phyloP scores from a whole-genome alignment of 192 early-diverging fungal species.

The Funneliformis mosseae region DNA sequence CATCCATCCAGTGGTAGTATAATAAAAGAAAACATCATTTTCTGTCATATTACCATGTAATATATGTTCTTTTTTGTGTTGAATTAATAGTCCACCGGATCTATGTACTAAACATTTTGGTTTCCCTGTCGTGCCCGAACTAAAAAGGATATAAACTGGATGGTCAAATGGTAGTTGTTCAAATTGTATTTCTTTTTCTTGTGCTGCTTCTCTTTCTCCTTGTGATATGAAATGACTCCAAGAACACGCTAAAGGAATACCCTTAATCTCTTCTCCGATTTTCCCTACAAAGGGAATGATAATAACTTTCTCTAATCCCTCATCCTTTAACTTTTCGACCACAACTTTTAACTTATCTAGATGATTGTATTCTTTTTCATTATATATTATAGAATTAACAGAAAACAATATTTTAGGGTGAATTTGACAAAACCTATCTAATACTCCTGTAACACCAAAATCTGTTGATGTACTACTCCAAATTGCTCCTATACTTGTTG shows the following conservation, averaged over 20 bases:
- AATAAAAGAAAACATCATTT: constrained; percentile 88
- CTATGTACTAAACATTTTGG: constrained; percentile 98
- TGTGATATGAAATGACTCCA: constrained; percentile 57
- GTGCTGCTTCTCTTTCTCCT: not conserved
- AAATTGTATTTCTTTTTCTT: constrained; percentile 61
- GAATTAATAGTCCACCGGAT: constrained; percentile 86
- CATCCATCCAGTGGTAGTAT: constrained; percentile 95
- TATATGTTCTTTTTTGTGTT: constrained; percentile 93
- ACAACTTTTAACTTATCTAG: constrained; percentile 75
- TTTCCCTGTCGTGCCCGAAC: constrained; percentile 92
- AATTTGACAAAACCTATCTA: constrained; percentile 94
- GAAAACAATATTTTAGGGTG: constrained; percentile 89
- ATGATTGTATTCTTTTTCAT: constrained; percentile 83
- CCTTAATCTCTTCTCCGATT: constrained; percentile 27
- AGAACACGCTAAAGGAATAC: constrained; percentile 28
- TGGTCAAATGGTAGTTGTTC: constrained; percentile 90
- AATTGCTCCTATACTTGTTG: constrained; percentile 83
- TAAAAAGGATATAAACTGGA: constrained; percentile 89
- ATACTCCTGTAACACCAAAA: constrained; percentile 87
- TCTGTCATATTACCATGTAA: constrained; percentile 78
- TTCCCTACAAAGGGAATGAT: constrained; percentile 73
- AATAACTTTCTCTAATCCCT: constrained; percentile 73
- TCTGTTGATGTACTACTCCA: constrained; percentile 96
- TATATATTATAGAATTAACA: constrained; percentile 90
- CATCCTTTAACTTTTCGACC: constrained; percentile 59